phyloP scores from a whole-genome alignment of 2,329 filamentous ascomycete genomes.

The Cercospora sojina region DNA sequence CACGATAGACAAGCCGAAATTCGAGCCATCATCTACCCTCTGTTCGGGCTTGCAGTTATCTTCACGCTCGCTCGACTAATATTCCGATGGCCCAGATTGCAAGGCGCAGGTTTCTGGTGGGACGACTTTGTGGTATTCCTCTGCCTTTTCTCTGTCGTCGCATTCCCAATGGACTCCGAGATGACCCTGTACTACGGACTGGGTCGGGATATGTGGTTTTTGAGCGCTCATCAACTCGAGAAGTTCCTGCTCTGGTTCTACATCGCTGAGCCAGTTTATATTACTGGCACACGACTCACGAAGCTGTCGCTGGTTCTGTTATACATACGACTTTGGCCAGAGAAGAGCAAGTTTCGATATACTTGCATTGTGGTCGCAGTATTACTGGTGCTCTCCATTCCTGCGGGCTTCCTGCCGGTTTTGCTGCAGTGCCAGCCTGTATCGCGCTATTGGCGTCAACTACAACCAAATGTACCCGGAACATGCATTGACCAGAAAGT shows the following conservation, averaged over 20 bases:
- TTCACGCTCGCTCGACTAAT: slow-evolving; percentile 13
- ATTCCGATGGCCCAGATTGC: slow-evolving; percentile 6
- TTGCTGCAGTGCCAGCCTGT: slow-evolving; percentile 11
- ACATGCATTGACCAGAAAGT: slow-evolving; percentile 17
- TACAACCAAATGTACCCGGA: background rate
- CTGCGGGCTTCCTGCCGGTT: slow-evolving; percentile 4
- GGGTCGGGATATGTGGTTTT: slow-evolving; percentile 17
- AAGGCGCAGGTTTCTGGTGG: slow-evolving; percentile 15
- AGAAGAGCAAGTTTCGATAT: slow-evolving; percentile 7
- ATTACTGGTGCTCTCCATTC: slow-evolving; percentile 1
- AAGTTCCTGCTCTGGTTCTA: slow-evolving; percentile 21
- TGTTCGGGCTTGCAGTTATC: slow-evolving; percentile 12
- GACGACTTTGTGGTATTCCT: slow-evolving; percentile 16
- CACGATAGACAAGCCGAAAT: slow-evolving; percentile 4
- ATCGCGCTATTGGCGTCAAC: slow-evolving; percentile 5
- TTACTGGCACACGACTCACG: slow-evolving; percentile 12
- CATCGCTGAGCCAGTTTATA: slow-evolving; percentile 15
- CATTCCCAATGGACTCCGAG: slow-evolving; percentile 7
- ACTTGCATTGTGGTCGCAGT: slow-evolving; percentile 8
- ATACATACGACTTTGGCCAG: slow-evolving; percentile 20
- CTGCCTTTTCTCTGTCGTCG: slow-evolving; percentile 8
- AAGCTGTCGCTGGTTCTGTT: slow-evolving; percentile 21
- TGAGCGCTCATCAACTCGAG: slow-evolving; percentile 3
- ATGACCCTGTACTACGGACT: slow-evolving; percentile 15
- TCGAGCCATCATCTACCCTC: slow-evolving; percentile 3